phyloP scores from a whole-genome alignment of 352 stramenopile species.

The Paralagenidium karlingii region DNA sequence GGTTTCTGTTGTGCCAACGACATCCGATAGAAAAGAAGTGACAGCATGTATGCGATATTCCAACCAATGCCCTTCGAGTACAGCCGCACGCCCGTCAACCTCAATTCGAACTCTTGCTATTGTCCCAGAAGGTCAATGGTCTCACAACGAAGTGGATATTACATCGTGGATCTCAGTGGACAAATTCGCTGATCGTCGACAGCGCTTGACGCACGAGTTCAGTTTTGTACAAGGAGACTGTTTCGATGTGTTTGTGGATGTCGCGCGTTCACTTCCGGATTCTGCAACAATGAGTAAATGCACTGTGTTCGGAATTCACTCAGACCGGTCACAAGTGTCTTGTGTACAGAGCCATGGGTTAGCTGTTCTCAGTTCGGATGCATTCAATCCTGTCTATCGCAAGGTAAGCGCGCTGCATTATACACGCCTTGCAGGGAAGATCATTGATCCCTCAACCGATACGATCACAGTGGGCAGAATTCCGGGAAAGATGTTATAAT shows the following conservation, averaged over 20 bases:
- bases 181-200: conserved; percentile 12
- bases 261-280: conserved; percentile 57
- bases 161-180: conserved; percentile 26
- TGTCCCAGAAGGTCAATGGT: too few species aligned
- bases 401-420: conserved; percentile 33
- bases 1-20: conserved; percentile 10
- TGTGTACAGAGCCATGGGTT: conserved; percentile 11
- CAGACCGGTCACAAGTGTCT: conserved; percentile 23
- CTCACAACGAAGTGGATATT: conserved; percentile 1
- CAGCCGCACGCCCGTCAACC: too few species aligned
- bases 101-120: too few species aligned
- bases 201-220: conserved; percentile 8
- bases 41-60: conserved; percentile 12
- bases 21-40: conserved; percentile 6
- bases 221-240: conserved; percentile 50
- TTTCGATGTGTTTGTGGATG: conserved; percentile 75
- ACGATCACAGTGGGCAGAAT: conserved; percentile 45
- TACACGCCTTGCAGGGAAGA: not conserved
- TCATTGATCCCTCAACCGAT: conserved; percentile 1
- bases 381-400: conserved; percentile 31
- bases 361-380: conserved; percentile 9
- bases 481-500: conserved; percentile 57
- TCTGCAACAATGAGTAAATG: conserved; percentile 56
- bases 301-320: conserved; percentile 40
- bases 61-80: conserved; percentile 9